Conservation (phyloP, 2,329 filamentous ascomycete genomes). For the Ophiocordyceps unilateralis region DNA sequence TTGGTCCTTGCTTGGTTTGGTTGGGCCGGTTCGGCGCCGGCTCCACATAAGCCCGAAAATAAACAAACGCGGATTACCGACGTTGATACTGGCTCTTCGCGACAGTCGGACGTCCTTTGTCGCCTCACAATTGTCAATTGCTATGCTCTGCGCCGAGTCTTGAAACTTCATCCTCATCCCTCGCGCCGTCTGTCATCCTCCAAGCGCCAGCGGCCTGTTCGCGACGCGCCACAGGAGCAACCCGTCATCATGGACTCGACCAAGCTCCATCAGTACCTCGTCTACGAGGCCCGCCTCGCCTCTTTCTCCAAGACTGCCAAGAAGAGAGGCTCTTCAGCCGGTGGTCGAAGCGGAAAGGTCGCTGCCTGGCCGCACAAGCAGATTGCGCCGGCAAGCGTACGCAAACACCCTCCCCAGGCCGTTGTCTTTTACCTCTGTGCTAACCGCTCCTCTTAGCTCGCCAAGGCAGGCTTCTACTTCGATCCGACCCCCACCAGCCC, state of each 20-base stretch:
- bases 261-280: constrained; percentile 33
- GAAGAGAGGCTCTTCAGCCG: constrained; percentile 51
- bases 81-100: background rate
- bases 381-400: constrained; percentile 15
- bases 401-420: constrained; percentile 1
- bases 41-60: constrained; percentile 8
- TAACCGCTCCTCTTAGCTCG: constrained; percentile 43
- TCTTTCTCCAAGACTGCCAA: constrained; percentile 59
- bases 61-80: constrained; percentile 14
- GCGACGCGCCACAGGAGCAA: constrained; percentile 3
- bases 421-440: background rate
- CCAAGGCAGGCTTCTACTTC: constrained; percentile 83
- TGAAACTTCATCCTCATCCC: constrained; percentile 2
- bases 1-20: background rate
- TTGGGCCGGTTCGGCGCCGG: background rate
- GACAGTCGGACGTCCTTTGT: background rate
- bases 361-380: constrained; percentile 58
- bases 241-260: constrained; percentile 13
- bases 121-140: background rate
- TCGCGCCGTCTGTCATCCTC: constrained; percentile 1
- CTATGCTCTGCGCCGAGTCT: constrained; percentile 1
- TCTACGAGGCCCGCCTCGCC: constrained; percentile 58
- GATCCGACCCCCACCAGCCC: constrained; percentile 55
- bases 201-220: background rate
- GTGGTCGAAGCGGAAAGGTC: constrained; percentile 32